Evolutionary conservation across 768 basidiomycete genomes (phyloP).

Genomic region (Tylopilus subfusipes): DNA sequence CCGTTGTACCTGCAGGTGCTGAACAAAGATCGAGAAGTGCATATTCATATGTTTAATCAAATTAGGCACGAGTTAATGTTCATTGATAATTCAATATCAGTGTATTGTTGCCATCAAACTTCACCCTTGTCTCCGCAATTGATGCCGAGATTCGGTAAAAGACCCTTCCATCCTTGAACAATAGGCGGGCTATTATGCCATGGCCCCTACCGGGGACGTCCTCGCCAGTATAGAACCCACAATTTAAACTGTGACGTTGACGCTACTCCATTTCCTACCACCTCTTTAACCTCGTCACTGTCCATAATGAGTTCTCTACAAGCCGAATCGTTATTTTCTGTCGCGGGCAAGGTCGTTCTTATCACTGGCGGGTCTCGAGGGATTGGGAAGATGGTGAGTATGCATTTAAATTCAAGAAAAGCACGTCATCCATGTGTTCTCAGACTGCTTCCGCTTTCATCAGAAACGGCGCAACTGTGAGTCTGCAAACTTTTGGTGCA

Average conservation of each 20-base stretch:
- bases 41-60: slow-evolving; percentile 24
- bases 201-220: background rate
- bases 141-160: slow-evolving; percentile 11
- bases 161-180: slow-evolving; percentile 6
- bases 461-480: slow-evolving; percentile 55
- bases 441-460: slow-evolving; percentile 66
- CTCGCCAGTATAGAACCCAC: background rate
- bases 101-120: slow-evolving; percentile 8
- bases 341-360: slow-evolving; percentile 52
- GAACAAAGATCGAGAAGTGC: slow-evolving; percentile 6
- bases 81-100: slow-evolving; percentile 9
- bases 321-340: slow-evolving; percentile 42
- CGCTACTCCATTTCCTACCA: background rate
- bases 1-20: slow-evolving; percentile 10
- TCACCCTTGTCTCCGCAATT: slow-evolving; percentile 1
- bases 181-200: background rate
- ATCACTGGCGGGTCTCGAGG: slow-evolving; percentile 67
- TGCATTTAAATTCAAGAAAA: background rate
- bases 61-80: slow-evolving; percentile 26
- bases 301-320: slow-evolving; percentile 37
- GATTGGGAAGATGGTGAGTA: slow-evolving; percentile 59
- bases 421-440: slow-evolving; percentile 8
- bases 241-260: background rate
- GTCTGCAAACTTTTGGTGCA: background rate
- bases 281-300: background rate